Percentiles rank a stretch among this genome's conserved stretches.
phyloP scores from a whole-genome alignment of 176 grass and related monocot genomes.

The Sorghum bicolor region Sorghum_bicolor_NCBIv3 NC_012878.2:48016501-48017000 shows the following conservation, averaged over 20 bases:
- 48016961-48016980: slow-evolving; percentile 91
- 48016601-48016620: slow-evolving; percentile 81
- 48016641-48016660: slow-evolving; percentile 57
- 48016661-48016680: slow-evolving; percentile 22
- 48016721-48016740: not conserved
- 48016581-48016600: slow-evolving; percentile 86
- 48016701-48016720: slow-evolving; percentile 15
- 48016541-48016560: slow-evolving; percentile 75
- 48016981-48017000: slow-evolving; percentile 87
- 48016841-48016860: slow-evolving; percentile 84
- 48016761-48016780: slow-evolving; percentile 9
- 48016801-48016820: slow-evolving; percentile 1
- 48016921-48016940: slow-evolving; percentile 82
- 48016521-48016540: slow-evolving; percentile 85
- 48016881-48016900: slow-evolving; percentile 99
- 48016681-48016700: slow-evolving; percentile 3
- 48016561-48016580: slow-evolving; percentile 68
- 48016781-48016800: slow-evolving; percentile 16
- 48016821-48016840: slow-evolving; percentile 10
- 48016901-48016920: slow-evolving; percentile 88
- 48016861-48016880: slow-evolving; percentile 84
- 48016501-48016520: slow-evolving; percentile 98
- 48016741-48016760: not conserved
- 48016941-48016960: slow-evolving; percentile 92
- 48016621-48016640: slow-evolving; percentile 95